Evolutionary conservation across 78 protist species (phyloP).

Genomic region (Creolimax fragrantissima): DNA sequence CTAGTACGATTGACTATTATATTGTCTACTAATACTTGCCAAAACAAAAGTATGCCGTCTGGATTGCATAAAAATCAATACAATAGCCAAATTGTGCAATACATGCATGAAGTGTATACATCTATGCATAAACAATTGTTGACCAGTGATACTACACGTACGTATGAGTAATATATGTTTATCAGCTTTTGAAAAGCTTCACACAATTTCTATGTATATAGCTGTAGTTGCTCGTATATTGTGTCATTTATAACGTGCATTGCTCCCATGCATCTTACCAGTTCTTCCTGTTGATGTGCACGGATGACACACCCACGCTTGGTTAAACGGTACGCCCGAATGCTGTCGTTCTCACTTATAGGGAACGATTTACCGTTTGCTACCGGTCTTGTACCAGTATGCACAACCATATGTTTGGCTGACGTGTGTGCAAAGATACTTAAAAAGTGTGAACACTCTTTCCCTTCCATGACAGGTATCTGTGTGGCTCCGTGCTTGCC

Average conservation of each 20-base stretch:
- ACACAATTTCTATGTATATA: not conserved
- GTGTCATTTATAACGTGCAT: not conserved
- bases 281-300: not conserved
- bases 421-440: not conserved
- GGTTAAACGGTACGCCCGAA: not conserved
- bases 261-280: not conserved
- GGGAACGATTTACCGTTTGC: not conserved
- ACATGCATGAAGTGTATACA: too few species aligned
- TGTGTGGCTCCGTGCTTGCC: not conserved
- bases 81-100: too few species aligned
- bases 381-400: not conserved
- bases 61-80: too few species aligned
- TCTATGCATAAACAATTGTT: too few species aligned
- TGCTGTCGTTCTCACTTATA: not conserved
- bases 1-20: too few species aligned
- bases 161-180: too few species aligned
- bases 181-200: too few species aligned
- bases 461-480: not conserved
- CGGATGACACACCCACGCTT: not conserved
- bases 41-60: too few species aligned
- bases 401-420: not conserved
- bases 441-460: not conserved
- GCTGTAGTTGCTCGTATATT: not conserved
- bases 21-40: too few species aligned
- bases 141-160: too few species aligned